These are phyloP conservation scores for Xylariaceae sp. DNA, from an alignment of 2,329 filamentous ascomycete genomes.

Conservation along the genomic window DNA sequence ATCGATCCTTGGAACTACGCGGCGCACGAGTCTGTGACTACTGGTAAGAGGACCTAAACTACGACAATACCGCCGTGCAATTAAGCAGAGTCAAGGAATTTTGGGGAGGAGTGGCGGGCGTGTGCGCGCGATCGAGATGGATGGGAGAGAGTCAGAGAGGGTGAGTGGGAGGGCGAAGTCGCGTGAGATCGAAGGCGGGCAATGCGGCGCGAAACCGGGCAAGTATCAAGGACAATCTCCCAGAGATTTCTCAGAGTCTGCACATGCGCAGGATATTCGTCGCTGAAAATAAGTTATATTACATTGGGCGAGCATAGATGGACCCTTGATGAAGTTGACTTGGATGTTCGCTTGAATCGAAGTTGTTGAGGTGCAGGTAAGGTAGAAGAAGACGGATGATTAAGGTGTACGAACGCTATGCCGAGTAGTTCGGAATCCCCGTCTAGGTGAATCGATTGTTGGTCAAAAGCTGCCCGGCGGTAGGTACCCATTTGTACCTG, in stretches of 20 bases:
- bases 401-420: not conserved
- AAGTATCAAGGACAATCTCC: conserved; percentile 27
- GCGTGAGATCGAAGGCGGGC: conserved; percentile 25
- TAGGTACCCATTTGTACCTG: not conserved
- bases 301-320: conserved; percentile 22
- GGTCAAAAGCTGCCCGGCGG: not conserved
- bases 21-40: too few relatives aligned
- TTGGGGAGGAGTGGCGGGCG: not conserved
- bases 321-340: not conserved
- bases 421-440: too few relatives aligned
- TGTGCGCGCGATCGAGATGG: not conserved
- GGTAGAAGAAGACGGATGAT: conserved; percentile 10
- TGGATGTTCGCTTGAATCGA: too few relatives aligned
- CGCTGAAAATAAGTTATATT: conserved; percentile 19
- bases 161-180: conserved; percentile 18
- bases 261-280: conserved; percentile 22
- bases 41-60: too few relatives aligned
- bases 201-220: conserved; percentile 23
- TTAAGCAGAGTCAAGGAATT: not conserved
- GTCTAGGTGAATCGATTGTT: conserved; percentile 13
- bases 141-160: not conserved
- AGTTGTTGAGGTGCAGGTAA: conserved; percentile 11
- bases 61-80: too few relatives aligned
- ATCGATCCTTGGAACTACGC: not conserved
- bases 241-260: conserved; percentile 23